Conservation (phyloP, 768 basidiomycete species). For the Leccinum uliginosum region DNA sequence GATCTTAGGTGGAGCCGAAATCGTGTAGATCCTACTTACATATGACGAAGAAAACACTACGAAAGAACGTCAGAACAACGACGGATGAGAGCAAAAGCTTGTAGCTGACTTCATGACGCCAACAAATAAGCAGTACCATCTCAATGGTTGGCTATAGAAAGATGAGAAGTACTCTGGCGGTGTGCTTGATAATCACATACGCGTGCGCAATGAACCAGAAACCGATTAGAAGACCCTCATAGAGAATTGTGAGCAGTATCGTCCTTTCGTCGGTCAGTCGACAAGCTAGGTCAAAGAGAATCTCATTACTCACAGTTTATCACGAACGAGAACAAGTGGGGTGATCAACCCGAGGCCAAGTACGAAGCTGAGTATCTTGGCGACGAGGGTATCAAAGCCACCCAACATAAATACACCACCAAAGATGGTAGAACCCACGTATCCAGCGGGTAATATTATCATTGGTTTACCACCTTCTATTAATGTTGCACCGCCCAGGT, state of each 20-base stretch:
- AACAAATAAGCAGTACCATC: conserved; percentile 81
- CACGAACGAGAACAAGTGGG: conserved; percentile 80
- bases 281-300: neutral
- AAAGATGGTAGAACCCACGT: conserved; percentile 76
- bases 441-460: conserved; percentile 73
- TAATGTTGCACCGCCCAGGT: conserved; percentile 57
- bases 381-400: conserved; percentile 84
- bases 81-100: conserved; percentile 6
- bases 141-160: conserved; percentile 58
- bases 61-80: conserved; percentile 7
- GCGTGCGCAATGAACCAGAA: conserved; percentile 96
- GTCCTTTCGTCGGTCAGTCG: conserved; percentile 50
- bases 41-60: conserved; percentile 79
- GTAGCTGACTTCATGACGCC: conserved; percentile 77
- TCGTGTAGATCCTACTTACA: conserved; percentile 48
- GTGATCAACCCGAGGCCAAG: conserved; percentile 83
- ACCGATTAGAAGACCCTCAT: conserved; percentile 83
- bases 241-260: conserved; percentile 73
- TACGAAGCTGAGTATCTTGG: conserved; percentile 90
- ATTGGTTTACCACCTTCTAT: conserved; percentile 74
- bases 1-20: neutral
- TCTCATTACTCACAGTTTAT: conserved; percentile 68
- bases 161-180: conserved; percentile 8
- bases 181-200: conserved; percentile 39
- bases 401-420: conserved; percentile 81